phyloP scores from a whole-genome alignment of 805 yeast species.

The Saccharomycopsis babjevae region DNA sequence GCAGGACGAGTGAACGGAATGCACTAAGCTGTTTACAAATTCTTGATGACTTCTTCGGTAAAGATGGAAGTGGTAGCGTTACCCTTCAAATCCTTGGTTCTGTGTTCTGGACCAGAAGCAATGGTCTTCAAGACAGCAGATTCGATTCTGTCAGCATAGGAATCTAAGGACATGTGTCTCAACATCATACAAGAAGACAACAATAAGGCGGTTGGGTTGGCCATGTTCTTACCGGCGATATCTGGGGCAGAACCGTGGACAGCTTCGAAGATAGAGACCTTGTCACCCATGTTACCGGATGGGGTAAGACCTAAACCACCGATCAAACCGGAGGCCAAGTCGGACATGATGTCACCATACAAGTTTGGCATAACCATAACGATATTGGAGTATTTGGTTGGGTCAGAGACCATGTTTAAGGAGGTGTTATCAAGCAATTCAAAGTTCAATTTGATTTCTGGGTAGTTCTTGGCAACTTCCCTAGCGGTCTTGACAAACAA shows the following conservation, averaged over 20 bases:
- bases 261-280: slow-evolving; percentile 96
- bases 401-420: slow-evolving; percentile 80
- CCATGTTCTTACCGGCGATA: slow-evolving; percentile 97
- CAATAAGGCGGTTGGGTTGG: slow-evolving; percentile 96
- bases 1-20: neutral
- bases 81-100: slow-evolving; percentile 96
- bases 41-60: slow-evolving; percentile 82
- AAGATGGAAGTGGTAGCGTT: slow-evolving; percentile 79
- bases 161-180: slow-evolving; percentile 89
- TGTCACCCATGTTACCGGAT: slow-evolving; percentile 98
- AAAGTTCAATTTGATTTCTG: slow-evolving; percentile 70
- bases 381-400: slow-evolving; percentile 72
- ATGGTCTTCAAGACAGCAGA: slow-evolving; percentile 65
- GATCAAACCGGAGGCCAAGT: slow-evolving; percentile 91
- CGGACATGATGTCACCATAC: slow-evolving; percentile 98
- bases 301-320: slow-evolving; percentile 99
- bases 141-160: slow-evolving; percentile 78
- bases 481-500: slow-evolving; percentile 86
- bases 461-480: slow-evolving; percentile 73
- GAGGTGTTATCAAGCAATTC: slow-evolving; percentile 96
- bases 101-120: slow-evolving; percentile 91
- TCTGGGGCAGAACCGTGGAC: slow-evolving; percentile 99
- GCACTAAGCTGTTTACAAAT: slow-evolving; percentile 35
- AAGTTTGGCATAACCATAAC: slow-evolving; percentile 99
- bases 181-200: slow-evolving; percentile 98